Percentiles rank a stretch among this genome's conserved stretches.
Evolutionary conservation across 2,329 filamentous ascomycete genomes (phyloP).

Genomic region (Verticillium klebahnii): DNA sequence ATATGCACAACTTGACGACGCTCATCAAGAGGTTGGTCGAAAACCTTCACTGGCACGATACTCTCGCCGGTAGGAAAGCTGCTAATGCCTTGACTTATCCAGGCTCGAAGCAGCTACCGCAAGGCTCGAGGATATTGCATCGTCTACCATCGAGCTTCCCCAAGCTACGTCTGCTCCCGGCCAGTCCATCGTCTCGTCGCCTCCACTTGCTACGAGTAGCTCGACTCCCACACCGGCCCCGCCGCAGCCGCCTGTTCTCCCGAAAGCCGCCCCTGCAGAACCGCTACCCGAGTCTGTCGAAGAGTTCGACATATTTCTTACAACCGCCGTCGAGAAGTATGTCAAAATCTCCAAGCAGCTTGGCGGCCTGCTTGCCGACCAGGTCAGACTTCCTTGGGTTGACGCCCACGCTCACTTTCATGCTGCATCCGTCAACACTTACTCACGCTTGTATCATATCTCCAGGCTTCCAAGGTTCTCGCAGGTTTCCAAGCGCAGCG

Average conservation of each 20-base stretch:
- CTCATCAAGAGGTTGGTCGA: slow-evolving; percentile 88
- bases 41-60: background rate
- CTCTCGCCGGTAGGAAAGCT: background rate
- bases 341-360: slow-evolving; percentile 72
- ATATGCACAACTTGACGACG: slow-evolving; percentile 95
- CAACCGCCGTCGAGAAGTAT: slow-evolving; percentile 70
- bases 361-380: slow-evolving; percentile 73
- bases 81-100: slow-evolving; percentile 4
- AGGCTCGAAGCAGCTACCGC: slow-evolving; percentile 97
- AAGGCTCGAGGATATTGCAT: slow-evolving; percentile 91
- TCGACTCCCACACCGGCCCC: slow-evolving; percentile 27
- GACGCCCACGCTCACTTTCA: slow-evolving; percentile 2
- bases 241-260: slow-evolving; percentile 23
- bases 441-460: background rate
- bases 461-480: slow-evolving; percentile 46
- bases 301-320: slow-evolving; percentile 80
- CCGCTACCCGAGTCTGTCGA: slow-evolving; percentile 72
- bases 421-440: background rate
- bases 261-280: slow-evolving; percentile 45
- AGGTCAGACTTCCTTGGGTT: slow-evolving; percentile 49
- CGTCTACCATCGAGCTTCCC: slow-evolving; percentile 61
- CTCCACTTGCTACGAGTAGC: slow-evolving; percentile 22
- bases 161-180: slow-evolving; percentile 41
- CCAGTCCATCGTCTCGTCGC: slow-evolving; percentile 29
- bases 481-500: slow-evolving; percentile 78